Percentiles rank a stretch among this genome's conserved stretches.
phyloP scores from a whole-genome alignment of 78 protist species.

The Guillardia theta region DNA sequence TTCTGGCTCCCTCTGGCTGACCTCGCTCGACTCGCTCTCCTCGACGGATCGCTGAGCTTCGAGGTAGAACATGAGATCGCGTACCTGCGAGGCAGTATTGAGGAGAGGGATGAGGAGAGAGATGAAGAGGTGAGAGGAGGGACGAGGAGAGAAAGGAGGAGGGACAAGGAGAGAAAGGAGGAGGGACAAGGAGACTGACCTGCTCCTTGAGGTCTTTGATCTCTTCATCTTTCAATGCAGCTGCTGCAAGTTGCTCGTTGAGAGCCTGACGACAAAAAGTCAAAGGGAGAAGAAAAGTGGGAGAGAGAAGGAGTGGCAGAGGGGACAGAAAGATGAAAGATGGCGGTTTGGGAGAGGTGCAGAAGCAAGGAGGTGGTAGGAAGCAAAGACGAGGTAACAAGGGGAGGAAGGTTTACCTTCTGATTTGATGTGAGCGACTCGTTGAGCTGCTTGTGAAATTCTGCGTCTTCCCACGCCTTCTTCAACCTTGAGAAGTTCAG shows the following conservation, averaged over 20 bases:
- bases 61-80: conserved; percentile 56
- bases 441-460: not conserved
- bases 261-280: not conserved
- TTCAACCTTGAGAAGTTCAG: not conserved
- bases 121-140: not conserved
- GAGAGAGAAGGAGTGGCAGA: not conserved
- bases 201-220: not conserved
- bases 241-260: not conserved
- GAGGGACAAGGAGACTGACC: not conserved
- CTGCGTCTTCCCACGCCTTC: conserved; percentile 22
- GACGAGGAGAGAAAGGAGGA: not conserved
- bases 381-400: not conserved
- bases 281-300: not conserved
- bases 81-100: conserved; percentile 21
- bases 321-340: not conserved
- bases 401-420: not conserved
- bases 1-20: no score
- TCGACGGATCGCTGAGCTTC: conserved; percentile 36
- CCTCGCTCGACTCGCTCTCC: not conserved
- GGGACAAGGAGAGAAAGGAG: not conserved
- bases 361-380: not conserved
- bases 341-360: not conserved
- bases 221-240: not conserved
- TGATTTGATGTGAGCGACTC: not conserved
- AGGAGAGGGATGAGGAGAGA: not conserved